phyloP scores from a whole-genome alignment of 768 basidiomycete genomes.

The Lentinula lateritia region DNA sequence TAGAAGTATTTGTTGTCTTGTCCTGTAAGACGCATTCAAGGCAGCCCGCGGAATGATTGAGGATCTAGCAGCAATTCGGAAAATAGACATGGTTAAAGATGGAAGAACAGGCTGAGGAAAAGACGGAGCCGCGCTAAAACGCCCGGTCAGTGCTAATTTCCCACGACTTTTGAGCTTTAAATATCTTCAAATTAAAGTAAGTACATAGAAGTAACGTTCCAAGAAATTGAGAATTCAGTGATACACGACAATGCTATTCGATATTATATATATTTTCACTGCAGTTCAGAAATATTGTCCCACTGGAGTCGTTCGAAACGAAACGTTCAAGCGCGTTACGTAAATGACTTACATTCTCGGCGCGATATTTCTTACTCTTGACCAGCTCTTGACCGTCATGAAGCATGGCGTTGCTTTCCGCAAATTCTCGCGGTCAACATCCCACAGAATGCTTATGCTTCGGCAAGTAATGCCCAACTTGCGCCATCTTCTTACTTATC shows the following conservation, averaged over 20 bases:
- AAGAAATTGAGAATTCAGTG: no score
- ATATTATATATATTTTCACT: no score
- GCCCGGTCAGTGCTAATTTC: background rate
- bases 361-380: constrained; percentile 12
- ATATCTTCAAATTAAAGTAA: no score
- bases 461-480: constrained; percentile 44
- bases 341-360: no score
- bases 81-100: constrained; percentile 47
- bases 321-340: no score
- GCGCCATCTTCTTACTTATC: background rate
- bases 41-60: constrained; percentile 36
- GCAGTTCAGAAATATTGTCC: no score
- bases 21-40: constrained; percentile 26
- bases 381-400: constrained; percentile 43
- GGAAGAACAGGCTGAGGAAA: background rate
- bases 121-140: background rate
- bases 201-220: no score
- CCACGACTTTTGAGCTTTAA: constrained; percentile 4
- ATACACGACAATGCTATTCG: no score
- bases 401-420: constrained; percentile 93
- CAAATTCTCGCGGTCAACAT: constrained; percentile 87
- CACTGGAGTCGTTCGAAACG: no score
- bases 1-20: constrained; percentile 33
- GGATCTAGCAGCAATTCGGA: constrained; percentile 44
- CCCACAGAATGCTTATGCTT: constrained; percentile 90